phyloP scores from a whole-genome alignment of 306 rosid species.

The Rosa lucieae region DNA sequence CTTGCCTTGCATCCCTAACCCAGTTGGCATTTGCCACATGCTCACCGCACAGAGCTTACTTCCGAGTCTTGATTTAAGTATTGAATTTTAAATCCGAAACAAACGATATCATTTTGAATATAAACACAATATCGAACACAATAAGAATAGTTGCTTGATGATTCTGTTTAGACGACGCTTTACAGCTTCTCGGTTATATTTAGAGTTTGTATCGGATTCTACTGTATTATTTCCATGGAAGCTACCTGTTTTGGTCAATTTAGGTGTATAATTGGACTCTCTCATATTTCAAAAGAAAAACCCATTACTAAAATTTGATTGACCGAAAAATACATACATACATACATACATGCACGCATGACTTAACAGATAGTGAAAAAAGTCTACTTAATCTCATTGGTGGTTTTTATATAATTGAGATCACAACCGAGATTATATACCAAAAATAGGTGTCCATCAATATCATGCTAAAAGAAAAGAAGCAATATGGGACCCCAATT shows the following conservation, averaged over 20 bases:
- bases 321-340: not conserved
- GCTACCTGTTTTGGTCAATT: slow-evolving; percentile 1
- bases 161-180: not conserved
- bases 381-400: not conserved
- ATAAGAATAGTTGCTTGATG: too few relatives aligned
- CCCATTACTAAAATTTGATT: not conserved
- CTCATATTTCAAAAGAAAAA: not conserved
- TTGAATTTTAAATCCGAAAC: not conserved
- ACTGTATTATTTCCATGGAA: not conserved
- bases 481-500: slow-evolving; percentile 36
- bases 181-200: not conserved
- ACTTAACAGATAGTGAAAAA: not conserved
- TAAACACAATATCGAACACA: not conserved
- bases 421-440: slow-evolving; percentile 22
- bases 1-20: slow-evolving; percentile 29
- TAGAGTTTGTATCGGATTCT: not conserved
- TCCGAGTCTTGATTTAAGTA: not conserved
- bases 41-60: slow-evolving; percentile 21
- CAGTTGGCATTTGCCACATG: slow-evolving; percentile 25
- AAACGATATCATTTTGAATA: not conserved
- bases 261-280: not conserved
- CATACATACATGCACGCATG: slow-evolving; percentile 4
- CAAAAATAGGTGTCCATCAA: slow-evolving; percentile 20
- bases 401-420: not conserved
- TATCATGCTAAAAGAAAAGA: slow-evolving; percentile 17